These are phyloP conservation scores for Coffea humblotiana DNA, from an alignment of 305 asterid species.

Conservation along the genomic window DNA sequence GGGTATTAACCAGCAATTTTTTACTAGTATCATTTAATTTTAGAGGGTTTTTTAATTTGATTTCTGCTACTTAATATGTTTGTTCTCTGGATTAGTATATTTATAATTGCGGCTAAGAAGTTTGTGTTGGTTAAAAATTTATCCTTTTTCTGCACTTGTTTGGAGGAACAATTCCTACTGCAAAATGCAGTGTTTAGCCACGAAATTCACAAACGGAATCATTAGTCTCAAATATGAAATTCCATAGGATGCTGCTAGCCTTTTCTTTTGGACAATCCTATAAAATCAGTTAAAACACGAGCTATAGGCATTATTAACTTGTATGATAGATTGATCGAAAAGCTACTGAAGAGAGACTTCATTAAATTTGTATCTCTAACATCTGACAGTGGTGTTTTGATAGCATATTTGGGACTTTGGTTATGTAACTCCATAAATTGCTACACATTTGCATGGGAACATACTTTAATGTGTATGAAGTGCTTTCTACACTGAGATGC, in stretches of 20 bases:
- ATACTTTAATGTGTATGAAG: neutral
- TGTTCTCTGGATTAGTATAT: neutral
- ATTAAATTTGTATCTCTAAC: neutral
- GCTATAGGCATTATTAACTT: neutral
- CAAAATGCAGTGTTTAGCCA: neutral
- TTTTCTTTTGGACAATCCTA: neutral
- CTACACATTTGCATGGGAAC: neutral
- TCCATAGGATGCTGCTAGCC: neutral
- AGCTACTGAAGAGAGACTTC: neutral
- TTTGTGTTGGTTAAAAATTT: neutral
- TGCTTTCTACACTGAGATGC: neutral
- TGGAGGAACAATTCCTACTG: neutral
- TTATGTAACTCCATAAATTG: neutral
- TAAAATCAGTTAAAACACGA: neutral
- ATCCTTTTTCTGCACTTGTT: neutral
- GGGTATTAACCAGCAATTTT: constrained; percentile 45
- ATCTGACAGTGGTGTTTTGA: neutral
- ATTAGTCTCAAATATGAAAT: neutral
- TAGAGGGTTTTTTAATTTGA: constrained; percentile 2
- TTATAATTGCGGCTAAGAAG: neutral
- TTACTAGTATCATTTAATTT: neutral
- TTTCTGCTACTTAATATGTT: neutral
- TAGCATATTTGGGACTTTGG: neutral
- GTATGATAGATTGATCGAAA: neutral
- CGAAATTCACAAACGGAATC: neutral